Evolutionary conservation across 441 rosid species (phyloP).

Genomic region (Aleurites moluccanus): DNA sequence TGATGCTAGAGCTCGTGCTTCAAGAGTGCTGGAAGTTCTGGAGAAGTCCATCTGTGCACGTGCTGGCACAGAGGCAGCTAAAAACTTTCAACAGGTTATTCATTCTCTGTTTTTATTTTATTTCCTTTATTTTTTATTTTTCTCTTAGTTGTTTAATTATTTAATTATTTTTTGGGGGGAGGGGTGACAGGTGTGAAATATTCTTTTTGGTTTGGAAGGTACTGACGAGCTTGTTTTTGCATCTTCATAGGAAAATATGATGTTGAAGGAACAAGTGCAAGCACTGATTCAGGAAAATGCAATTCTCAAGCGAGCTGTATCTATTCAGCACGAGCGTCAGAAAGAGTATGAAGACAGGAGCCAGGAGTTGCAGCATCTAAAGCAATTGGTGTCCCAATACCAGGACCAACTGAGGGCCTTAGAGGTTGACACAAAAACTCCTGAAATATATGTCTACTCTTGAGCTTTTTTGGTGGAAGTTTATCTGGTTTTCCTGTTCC

Average conservation of each 20-base stretch:
- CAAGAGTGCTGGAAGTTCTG: conserved; percentile 71
- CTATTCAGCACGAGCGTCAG: conserved; percentile 88
- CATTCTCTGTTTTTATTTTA: not conserved
- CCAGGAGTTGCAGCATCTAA: conserved; percentile 74
- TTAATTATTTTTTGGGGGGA: too few relatives aligned
- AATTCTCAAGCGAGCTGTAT: conserved; percentile 76
- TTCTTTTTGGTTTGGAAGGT: not conserved
- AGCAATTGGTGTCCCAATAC: conserved; percentile 69
- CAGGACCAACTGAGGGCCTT: conserved; percentile 87
- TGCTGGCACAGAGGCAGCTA: conserved; percentile 60
- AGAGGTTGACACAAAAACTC: conserved; percentile 49
- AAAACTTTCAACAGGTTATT: conserved; percentile 54
- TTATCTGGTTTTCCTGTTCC: not conserved
- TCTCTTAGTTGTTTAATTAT: not conserved
- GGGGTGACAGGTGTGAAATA: not conserved
- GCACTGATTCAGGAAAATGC: conserved; percentile 69
- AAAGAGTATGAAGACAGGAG: conserved; percentile 60
- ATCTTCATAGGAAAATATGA: conserved; percentile 54
- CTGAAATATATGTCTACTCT: not conserved
- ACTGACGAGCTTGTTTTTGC: conserved; percentile 13
- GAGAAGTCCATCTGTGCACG: conserved; percentile 78
- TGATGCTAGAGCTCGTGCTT: conserved; percentile 89
- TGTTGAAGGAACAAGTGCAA: conserved; percentile 76
- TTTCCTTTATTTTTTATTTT: not conserved
- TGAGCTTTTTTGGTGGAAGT: not conserved